These are phyloP conservation scores for Hymenoscyphus scutula DNA, from an alignment of 2,329 filamentous ascomycete species.

Conservation along the genomic window DNA sequence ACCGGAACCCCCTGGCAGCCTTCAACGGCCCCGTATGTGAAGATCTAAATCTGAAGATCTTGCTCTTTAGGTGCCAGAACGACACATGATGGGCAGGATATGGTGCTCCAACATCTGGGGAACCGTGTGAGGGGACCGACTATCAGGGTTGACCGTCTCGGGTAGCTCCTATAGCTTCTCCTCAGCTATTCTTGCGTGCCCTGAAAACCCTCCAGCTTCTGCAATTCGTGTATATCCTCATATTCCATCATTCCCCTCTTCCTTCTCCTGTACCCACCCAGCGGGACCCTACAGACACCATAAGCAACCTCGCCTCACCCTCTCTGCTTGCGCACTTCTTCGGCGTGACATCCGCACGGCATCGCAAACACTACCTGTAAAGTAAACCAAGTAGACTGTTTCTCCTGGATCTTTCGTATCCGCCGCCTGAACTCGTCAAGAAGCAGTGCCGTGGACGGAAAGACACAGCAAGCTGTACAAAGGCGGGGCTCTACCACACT, in stretches of 20 bases:
- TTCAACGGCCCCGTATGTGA: conserved; percentile 1
- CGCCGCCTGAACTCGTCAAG: background rate
- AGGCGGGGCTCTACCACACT: conserved; percentile 13
- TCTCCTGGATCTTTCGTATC: background rate
- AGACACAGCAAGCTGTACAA: conserved; percentile 10
- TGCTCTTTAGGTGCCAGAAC: background rate
- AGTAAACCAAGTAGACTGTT: background rate
- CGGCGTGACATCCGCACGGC: background rate
- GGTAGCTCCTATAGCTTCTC: background rate
- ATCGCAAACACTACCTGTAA: background rate
- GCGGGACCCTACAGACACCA: background rate
- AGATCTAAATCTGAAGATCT: conserved; percentile 4
- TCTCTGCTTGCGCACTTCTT: background rate
- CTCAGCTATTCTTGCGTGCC: background rate
- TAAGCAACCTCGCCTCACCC: background rate
- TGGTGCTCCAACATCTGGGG: background rate
- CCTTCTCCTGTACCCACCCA: background rate
- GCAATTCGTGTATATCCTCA: background rate
- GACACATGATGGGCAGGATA: conserved; percentile 1
- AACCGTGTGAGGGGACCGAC: background rate
- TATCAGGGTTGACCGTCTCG: background rate
- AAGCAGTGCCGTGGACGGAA: conserved; percentile 8
- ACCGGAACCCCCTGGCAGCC: conserved; percentile 8
- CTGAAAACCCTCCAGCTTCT: background rate
- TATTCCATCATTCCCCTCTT: background rate